Conservation (phyloP, 2,329 filamentous ascomycete genomes). For the Lecanoromycetidae sp. region DNA sequence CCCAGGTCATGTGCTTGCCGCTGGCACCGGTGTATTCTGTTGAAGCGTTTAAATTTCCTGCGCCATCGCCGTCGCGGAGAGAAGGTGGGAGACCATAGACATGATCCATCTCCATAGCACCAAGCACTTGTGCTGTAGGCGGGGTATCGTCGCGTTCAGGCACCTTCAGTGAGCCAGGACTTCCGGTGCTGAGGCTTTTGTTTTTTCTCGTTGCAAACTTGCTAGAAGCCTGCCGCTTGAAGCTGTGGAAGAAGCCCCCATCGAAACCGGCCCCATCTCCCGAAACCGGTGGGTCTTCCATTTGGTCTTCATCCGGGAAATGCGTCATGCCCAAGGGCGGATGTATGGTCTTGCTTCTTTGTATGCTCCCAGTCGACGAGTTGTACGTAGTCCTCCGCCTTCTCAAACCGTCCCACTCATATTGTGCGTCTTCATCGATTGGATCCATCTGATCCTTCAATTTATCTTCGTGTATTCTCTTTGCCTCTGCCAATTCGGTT, state of each 20-base stretch:
- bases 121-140: neutral
- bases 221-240: constrained; percentile 10
- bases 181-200: constrained; percentile 7
- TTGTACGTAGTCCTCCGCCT: constrained; percentile 51
- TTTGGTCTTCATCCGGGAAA: constrained; percentile 58
- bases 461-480: constrained; percentile 67
- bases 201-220: constrained; percentile 3
- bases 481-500: constrained; percentile 68
- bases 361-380: constrained; percentile 32
- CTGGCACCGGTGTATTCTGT: constrained; percentile 21
- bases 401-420: constrained; percentile 86
- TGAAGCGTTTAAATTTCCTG: neutral
- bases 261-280: constrained; percentile 26
- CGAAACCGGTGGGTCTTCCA: constrained; percentile 38
- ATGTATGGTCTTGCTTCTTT: constrained; percentile 43
- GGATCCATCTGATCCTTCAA: constrained; percentile 57
- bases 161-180: neutral
- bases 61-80: constrained; percentile 2
- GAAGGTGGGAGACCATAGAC: constrained; percentile 14
- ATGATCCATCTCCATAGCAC: constrained; percentile 14
- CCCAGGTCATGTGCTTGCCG: constrained; percentile 14
- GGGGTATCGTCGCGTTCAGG: neutral
- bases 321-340: constrained; percentile 79
- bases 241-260: constrained; percentile 16
- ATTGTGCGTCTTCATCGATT: constrained; percentile 64